A percentile compares a stretch with the other conserved stretches of the same genome.
These are phyloP conservation scores for Limnanthes douglasii DNA, from an alignment of 345 rosid genomes.

Conservation along the genomic window DNA sequence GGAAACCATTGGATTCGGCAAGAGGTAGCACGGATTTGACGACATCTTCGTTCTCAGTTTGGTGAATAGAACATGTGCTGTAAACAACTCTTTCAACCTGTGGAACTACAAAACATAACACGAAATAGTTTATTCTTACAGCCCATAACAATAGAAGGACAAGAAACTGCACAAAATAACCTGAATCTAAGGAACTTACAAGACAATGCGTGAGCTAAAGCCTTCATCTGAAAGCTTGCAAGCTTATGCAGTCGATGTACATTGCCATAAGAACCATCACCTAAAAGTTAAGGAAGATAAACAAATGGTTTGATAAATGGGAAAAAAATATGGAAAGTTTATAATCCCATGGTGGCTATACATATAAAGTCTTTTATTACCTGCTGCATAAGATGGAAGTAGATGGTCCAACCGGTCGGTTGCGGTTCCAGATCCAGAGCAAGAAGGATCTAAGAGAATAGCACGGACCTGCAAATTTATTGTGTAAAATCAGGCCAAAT, in stretches of 20 bases:
- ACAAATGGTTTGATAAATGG: background rate
- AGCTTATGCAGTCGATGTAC: conserved; percentile 66
- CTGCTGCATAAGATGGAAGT: conserved; percentile 55
- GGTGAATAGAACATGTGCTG: conserved; percentile 89
- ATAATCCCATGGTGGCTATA: background rate
- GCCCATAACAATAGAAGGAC: too few species aligned
- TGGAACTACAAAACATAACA: conserved; percentile 12
- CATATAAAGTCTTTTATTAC: conserved; percentile 10
- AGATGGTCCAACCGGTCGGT: conserved; percentile 81
- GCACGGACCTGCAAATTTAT: conserved; percentile 48
- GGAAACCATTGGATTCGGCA: conserved; percentile 27
- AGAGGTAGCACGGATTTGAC: conserved; percentile 42
- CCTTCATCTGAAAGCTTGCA: conserved; percentile 76
- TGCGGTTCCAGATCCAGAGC: conserved; percentile 87
- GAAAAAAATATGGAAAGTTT: background rate
- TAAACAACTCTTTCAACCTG: conserved; percentile 36
- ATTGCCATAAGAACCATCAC: too few species aligned
- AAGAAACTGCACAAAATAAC: background rate
- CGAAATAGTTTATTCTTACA: too few species aligned
- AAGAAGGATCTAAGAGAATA: conserved; percentile 90
- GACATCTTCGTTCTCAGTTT: conserved; percentile 81
- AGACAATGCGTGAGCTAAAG: conserved; percentile 65
- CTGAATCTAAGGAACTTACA: conserved; percentile 34
- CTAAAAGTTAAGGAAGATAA: too few species aligned
- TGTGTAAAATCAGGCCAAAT: too few species aligned